Percentiles rank a stretch among this genome's conserved stretches.
Conservation (phyloP, 1,284 basidiomycete genomes). For the Ceraceosorus bombacis region DNA sequence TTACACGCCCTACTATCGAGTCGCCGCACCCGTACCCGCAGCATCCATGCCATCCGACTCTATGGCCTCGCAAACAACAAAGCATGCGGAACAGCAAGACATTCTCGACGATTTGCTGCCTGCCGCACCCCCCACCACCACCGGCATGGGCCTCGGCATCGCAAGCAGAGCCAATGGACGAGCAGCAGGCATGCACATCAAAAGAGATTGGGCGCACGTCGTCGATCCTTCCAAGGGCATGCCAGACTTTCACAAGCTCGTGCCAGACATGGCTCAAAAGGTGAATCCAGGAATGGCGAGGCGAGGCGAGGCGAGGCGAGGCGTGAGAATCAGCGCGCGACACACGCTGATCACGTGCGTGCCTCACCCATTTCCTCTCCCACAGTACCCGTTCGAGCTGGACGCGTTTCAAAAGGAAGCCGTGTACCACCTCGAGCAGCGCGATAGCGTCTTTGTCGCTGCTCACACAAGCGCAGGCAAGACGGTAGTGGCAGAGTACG, state of each 20-base stretch:
- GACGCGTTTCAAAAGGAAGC: constrained; percentile 96
- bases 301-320: constrained; percentile 97
- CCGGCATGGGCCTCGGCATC: constrained; percentile 1
- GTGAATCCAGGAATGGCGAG: constrained; percentile 58
- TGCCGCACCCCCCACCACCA: constrained; percentile 18
- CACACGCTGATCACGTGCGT: constrained; percentile 76
- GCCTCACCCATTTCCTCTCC: constrained; percentile 65
- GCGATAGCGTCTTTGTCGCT: constrained; percentile 95
- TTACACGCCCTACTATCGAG: constrained; percentile 18
- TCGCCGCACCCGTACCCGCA: too few relatives aligned
- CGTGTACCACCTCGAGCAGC: constrained; percentile 93
- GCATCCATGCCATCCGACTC: too few relatives aligned
- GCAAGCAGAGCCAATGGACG: constrained; percentile 20
- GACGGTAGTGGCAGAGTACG: constrained; percentile 98
- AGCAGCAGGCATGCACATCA: constrained; percentile 48
- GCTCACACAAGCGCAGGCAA: constrained; percentile 99
- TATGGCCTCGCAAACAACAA: too few relatives aligned
- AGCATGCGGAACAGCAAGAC: constrained; percentile 12
- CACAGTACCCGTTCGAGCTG: constrained; percentile 72
- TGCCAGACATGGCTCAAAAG: constrained; percentile 76
- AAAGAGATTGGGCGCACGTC: constrained; percentile 96
- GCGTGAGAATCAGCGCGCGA: constrained; percentile 78
- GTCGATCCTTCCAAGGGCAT: constrained; percentile 87
- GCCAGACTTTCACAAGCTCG: constrained; percentile 75
- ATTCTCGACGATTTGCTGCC: constrained; percentile 45